Evolutionary conservation across 2,329 filamentous ascomycete genomes (phyloP), one percentile per base, ranked within the genome.

Genomic region (Ophiostoma ips): DNA sequence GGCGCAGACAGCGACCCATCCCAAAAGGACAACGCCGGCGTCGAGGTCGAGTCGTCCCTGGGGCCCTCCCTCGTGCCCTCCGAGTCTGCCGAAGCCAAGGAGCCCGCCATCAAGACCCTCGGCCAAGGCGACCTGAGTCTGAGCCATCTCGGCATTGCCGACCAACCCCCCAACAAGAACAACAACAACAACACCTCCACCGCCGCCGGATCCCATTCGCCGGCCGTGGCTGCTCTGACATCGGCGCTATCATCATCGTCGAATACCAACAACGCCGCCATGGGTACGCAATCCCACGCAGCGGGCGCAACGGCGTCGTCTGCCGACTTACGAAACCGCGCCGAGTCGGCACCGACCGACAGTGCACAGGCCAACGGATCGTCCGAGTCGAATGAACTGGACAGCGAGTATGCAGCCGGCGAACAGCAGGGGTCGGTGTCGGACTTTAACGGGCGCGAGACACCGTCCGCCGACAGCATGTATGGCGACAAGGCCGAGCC

Each of bases 81-180:
- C 11, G 50, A 61, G n/a, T 64, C 67, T 21, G 61, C 66, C 47
- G 61, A 59, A 47, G 74, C 75, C 53, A 84, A 80, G 59, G 81
- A 87, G 57, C 78, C 81, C 12, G 88, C 92, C 1, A 77, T 95
- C 2, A 87, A 90, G 60, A 96, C 92, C 1, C 72, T 98, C 46
- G 92, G 92, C 12, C 80, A 79, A 59, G 92, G 92, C 5, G 86
- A 95, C 60, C 71, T 98, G 45, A 94, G 87, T 63, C 74, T 96
- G 51, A 88, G 86, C 59, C 87, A 95, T 60, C 71, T 96, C 38
- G 90, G 90, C 33, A 85, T 96, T 50, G 65, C 73, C 11, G 82
- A 86, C 46, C 50, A 51, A 12, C 38, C 47, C 4, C 33, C 50
- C 21, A 34, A n/a, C 41, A 12, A 28, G 31, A 16, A n/a, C 21